Evolutionary conservation across 2,329 filamentous ascomycete species (phyloP).

Genomic region (Gnomoniopsis sp.): DNA sequence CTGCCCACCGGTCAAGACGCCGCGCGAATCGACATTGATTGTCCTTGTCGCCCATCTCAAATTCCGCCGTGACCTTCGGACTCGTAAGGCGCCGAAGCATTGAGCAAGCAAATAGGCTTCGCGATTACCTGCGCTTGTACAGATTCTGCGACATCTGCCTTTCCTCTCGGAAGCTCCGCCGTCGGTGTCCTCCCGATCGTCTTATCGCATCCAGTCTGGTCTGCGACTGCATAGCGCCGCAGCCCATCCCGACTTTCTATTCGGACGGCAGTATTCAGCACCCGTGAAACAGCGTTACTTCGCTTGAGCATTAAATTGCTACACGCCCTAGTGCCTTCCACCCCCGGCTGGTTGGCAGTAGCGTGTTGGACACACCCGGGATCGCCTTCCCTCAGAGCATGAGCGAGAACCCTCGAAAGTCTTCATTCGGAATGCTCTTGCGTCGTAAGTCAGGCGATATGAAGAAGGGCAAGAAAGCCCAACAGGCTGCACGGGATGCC

Average conservation of each 20-base stretch:
- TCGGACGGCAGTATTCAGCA: background rate
- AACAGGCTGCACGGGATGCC: conserved; percentile 48
- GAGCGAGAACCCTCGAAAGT: conserved; percentile 34
- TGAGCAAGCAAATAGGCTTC: background rate
- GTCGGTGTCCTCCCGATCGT: background rate
- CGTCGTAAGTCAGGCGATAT: conserved; percentile 67
- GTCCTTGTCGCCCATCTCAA: background rate
- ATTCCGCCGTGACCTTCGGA: too few species aligned
- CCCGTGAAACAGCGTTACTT: background rate
- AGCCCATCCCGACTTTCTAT: background rate
- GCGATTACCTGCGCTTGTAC: background rate
- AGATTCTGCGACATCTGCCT: background rate
- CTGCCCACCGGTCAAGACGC: background rate
- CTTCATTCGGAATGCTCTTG: conserved; percentile 58
- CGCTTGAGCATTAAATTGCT: background rate
- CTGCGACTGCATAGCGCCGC: background rate
- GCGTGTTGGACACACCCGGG: conserved; percentile 20
- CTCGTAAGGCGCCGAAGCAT: too few species aligned
- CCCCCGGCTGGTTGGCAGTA: conserved; percentile 22
- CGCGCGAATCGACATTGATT: background rate
- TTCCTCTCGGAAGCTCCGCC: background rate
- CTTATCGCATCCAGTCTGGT: background rate
- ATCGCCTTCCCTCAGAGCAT: conserved; percentile 22
- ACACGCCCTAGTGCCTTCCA: conserved; percentile 4
- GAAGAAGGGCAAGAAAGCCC: conserved; percentile 57